These are phyloP conservation scores for Climacium dendroides DNA, from an alignment of 225 moss, liverwort and hornwort species.

Conservation along the genomic window DNA sequence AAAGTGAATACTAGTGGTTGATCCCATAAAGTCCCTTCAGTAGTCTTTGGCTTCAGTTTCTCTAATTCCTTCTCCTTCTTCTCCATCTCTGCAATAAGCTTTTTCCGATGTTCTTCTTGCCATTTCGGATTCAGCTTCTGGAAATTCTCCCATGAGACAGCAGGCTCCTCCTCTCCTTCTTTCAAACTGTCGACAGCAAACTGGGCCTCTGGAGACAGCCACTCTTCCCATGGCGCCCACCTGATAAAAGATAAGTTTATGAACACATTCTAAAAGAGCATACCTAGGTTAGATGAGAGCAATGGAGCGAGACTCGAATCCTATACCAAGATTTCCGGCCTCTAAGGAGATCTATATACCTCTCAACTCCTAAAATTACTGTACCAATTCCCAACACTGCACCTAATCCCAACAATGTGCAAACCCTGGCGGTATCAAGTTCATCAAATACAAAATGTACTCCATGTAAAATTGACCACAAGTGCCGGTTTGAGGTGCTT, in stretches of 20 bases:
- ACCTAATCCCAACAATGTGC: not conserved
- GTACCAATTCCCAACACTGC: not conserved
- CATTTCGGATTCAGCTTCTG: slow-evolving; percentile 68
- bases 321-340: not conserved
- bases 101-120: slow-evolving; percentile 32
- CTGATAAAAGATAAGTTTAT: not conserved
- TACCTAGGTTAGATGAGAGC: not conserved
- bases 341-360: not conserved
- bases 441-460: not conserved
- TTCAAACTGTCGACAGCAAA: slow-evolving; percentile 89
- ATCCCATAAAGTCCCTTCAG: slow-evolving; percentile 60
- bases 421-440: not conserved
- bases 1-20: slow-evolving; percentile 56
- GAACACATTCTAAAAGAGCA: not conserved
- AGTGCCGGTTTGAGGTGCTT: not conserved
- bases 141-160: slow-evolving; percentile 67
- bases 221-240: slow-evolving; percentile 98
- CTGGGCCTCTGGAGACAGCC: slow-evolving; percentile 82
- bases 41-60: slow-evolving; percentile 12
- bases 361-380: not conserved
- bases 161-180: slow-evolving; percentile 67
- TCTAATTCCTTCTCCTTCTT: slow-evolving; percentile 27
- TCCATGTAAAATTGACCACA: not conserved
- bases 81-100: slow-evolving; percentile 43
- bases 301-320: no score